Evolutionary conservation across 768 basidiomycete genomes (phyloP), one percentile per base, ranked within the genome.

Genomic region (Collybia nuda): DNA sequence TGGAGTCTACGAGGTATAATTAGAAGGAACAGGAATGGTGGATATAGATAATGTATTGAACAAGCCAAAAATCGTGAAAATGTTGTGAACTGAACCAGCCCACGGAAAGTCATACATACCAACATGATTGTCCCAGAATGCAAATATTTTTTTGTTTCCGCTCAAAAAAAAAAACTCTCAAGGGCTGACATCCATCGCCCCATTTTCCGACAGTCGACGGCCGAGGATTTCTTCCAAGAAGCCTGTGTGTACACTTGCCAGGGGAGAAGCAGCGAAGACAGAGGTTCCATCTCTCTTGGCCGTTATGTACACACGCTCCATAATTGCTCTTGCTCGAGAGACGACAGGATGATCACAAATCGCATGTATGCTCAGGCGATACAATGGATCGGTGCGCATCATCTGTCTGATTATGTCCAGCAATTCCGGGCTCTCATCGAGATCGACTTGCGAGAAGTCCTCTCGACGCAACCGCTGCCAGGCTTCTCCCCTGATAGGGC

Each of bases 391-490:
- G 0, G 82, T 81, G 40, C 81, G 81, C 84, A 96, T 89, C 84
- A 94, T 89, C 52, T 76, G 73, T 61, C 70, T 78, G 59, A 96
- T 81, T 58, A 95, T 74, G 39, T 68, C 72, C 51, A 86, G 72
- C 51, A 96, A 72, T 62, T 85, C 81, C 6, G 77, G 73, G 58
- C 86, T 90, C 44, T 73, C 78, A 28, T 78, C 76, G 57, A 88
- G 65, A 62, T 90, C 84, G 49, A 94, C 83, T 64, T 93, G 92
- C 44, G 85, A 81, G 64, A 97, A 94, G 71, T 99, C 91, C 64
- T 96, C 90, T 50, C 82, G 82, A 49, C 97, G 86, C 29, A 98
- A 77, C 56, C 88, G 84, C 61, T 97, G 95, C 97, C 97, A 99
- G 1, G 88, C 81, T 44, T 90, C 85, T 21, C 96, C 96, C 77